Base-by-base conservation (phyloP, 2,329 filamentous ascomycete species). In the Fusarium albosuccineum region DNA sequence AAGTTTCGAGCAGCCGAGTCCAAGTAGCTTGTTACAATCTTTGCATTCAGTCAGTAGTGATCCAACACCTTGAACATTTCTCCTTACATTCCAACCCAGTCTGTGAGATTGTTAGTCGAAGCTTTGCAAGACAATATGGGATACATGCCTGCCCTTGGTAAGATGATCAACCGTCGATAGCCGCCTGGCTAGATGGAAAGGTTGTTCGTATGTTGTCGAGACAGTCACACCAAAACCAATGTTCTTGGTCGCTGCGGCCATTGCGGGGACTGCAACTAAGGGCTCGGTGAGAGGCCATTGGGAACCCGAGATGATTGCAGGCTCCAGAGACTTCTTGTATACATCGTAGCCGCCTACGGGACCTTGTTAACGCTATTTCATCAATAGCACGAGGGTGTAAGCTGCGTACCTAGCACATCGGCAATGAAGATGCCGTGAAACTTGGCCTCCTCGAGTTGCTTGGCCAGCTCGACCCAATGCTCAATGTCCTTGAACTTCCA, bases 241-340 rank as follows among this genome's bases (percentile, higher is more conserved):
- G 62, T 82, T 90, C 71, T 89, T 84, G 0, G 91, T 92, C 0
- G 82, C 90, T 1, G 90, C 89, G 2, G 90, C 90, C 89, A 92
- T 91, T 0, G 89, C 89, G 2, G 89, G 84, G 1, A 92, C 82
- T 1, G 89, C 83, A 2, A 85, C 83, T 3, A 92, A 73, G 0
- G 90, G 90, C 73, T 92, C 90, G 27, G 91, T 91, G 16, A 91
- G 87, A 0, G 90, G 90, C 86, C 89, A 92, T 75, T 92, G 89
- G 0, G 89, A 87, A 0, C 88, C 90, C 0, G 88, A 88, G 6
- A 82, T 78, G 27, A 90, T 84, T 0, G 88, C 87, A 1, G 89
- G 85, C 2, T 86, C 83, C 3, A 91, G 80, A 0, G 79, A 80
- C 62, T 86, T 89, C 34, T 86, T 87, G 75, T 91, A 92, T 3